Conservation (phyloP, 176 grass and related monocot species). For the Triticum dicoccoides region DNA sequence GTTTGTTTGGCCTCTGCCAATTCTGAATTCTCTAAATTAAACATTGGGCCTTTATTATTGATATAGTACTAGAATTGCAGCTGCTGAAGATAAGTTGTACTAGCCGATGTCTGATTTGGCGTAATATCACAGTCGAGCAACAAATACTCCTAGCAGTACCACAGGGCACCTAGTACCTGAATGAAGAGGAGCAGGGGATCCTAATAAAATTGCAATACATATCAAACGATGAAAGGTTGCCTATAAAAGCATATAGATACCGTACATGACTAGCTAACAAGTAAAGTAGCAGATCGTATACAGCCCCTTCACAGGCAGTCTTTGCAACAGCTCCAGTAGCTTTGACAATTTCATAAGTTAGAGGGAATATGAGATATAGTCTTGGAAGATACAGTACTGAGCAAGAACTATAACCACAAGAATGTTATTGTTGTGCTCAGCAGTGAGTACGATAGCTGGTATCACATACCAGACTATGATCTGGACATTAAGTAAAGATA, state of each 20-base stretch:
- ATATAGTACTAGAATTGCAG: too few relatives aligned
- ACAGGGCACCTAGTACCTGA: too few relatives aligned
- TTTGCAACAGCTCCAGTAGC: constrained; percentile 83
- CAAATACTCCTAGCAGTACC: too few relatives aligned
- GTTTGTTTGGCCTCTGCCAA: too few relatives aligned
- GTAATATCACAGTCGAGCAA: too few relatives aligned
- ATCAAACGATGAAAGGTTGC: neutral
- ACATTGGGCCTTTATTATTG: too few relatives aligned
- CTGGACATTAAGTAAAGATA: constrained; percentile 50
- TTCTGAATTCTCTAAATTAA: too few relatives aligned
- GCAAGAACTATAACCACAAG: constrained; percentile 82
- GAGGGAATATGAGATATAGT: constrained; percentile 94
- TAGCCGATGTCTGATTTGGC: too few relatives aligned
- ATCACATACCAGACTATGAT: constrained; percentile 88
- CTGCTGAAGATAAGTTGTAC: too few relatives aligned
- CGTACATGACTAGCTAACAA: constrained; percentile 95
- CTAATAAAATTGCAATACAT: neutral
- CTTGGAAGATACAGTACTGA: constrained; percentile 74
- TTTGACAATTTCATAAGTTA: constrained; percentile 86
- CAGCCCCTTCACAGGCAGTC: constrained; percentile 80
- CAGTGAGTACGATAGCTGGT: constrained; percentile 62
- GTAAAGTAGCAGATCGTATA: constrained; percentile 70
- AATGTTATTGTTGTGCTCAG: constrained; percentile 89
- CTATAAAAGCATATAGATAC: constrained; percentile 14
- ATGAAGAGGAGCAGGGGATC: too few relatives aligned